Evolutionary conservation across 2,329 filamentous ascomycete genomes (phyloP), one percentile per base, ranked within the genome.

Genomic region (Cladosporium sp.): DNA sequence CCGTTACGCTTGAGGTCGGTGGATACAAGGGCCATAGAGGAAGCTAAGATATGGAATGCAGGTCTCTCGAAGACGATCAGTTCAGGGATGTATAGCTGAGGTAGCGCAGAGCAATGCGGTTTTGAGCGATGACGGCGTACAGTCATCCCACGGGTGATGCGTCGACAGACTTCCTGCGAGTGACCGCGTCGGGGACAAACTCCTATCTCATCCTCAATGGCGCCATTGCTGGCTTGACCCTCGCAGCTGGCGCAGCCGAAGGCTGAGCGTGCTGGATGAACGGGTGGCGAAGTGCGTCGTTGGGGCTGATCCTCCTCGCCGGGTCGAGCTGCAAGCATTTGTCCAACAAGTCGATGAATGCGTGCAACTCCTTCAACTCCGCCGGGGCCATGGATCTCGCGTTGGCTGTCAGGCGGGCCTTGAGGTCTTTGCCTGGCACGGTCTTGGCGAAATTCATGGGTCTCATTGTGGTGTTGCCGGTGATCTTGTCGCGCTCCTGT

Each of bases 291-390:
- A 97, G 74, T 45, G 93, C 93, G 64, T 97, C 91, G 11, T 80
- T 76, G 0, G 93, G 88, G 43, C 87, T 92, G 63, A 93, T 87
- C 57, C 93, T 82, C 76, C 95, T 95, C 68, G 95, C 91, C 1
- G 92, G 89, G 66, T 97, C 95, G 58, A 97, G 78, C 54, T 85
- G 83, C 58, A 98, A 76, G 67, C 91, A 97, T 52, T 87, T 85
- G 65, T 95, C 91, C 53, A 98, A 73, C 45, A 98, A 74, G 69
- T 97, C 91, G 60, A 89, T 78, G 70, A 98, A 95, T 49, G 86
- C 77, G 54, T 86, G 84, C 56, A 96, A 74, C 63, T 96, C 89
- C 68, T 85, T 86, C 37, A 80, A 75, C 68, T 93, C 89, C 9
- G 76, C 75, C 56, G 91, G 86, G 46, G 77, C 82, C 77, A 95